Conservation (phyloP, 371 early-diverging fungal genomes). For the Mucor circinelloides region DNA sequence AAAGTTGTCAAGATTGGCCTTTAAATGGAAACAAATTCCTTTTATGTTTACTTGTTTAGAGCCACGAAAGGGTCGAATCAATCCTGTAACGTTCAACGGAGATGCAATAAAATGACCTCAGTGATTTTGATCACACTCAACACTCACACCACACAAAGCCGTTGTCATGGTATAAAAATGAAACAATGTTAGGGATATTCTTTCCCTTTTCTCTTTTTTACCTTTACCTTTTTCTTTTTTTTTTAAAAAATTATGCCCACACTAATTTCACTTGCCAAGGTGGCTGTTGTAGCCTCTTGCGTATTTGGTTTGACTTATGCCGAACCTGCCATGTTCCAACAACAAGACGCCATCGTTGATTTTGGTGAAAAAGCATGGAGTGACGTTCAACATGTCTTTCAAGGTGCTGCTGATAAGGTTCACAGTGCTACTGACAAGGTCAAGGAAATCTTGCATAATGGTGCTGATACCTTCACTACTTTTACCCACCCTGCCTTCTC, state of each 20-base stretch:
- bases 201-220: not conserved
- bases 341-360: constrained; percentile 25
- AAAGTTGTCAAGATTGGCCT: too few relatives aligned
- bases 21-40: too few relatives aligned
- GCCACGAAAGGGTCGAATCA: too few relatives aligned
- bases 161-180: too few relatives aligned
- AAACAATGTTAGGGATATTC: too few relatives aligned
- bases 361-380: constrained; percentile 31
- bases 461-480: constrained; percentile 30
- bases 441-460: constrained; percentile 27
- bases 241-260: constrained; percentile 24
- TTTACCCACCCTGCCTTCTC: constrained; percentile 70
- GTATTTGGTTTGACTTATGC: constrained; percentile 18
- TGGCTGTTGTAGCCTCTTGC: constrained; percentile 22
- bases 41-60: too few relatives aligned
- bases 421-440: constrained; percentile 15
- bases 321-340: constrained; percentile 29
- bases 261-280: constrained; percentile 27
- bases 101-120: not conserved
- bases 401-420: constrained; percentile 13
- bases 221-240: constrained; percentile 5
- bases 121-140: too few relatives aligned
- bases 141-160: too few relatives aligned
- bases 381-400: constrained; percentile 24
- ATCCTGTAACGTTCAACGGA: too few relatives aligned